Base-by-base conservation (phyloP, 352 stramenopile species). In the Elongisporangium senticosum region DNA sequence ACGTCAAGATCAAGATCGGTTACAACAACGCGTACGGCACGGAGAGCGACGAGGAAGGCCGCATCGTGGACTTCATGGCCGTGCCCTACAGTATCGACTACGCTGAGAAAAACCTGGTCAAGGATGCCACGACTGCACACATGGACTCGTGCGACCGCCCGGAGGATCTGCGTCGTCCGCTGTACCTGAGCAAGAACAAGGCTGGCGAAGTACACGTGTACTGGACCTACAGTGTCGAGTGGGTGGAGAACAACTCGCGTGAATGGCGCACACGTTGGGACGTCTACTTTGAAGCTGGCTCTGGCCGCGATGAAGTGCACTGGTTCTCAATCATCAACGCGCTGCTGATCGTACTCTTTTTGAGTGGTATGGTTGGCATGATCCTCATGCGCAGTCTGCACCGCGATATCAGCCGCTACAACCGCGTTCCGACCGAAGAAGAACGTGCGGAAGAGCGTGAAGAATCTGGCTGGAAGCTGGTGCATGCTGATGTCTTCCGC, bases 301-400 rank as follows among this genome's bases (percentile, higher is more conserved):
- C 78, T 28, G 86, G 91, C 23, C 93, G 93, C 20, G 89, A 96
- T 55, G 93, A 99, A 67, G 96, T 99, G 57, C 98, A 99, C 80
- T 99, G 97, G 97, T 99, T 99, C 78, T 98, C 89, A 43, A 98
- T 99, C 68, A 96, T 99, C 67, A 99, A 99, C 63, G 98, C 94
- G 20, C 91, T 99, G 39, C 90, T 99, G 66, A 99, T 99, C 67
- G 97, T 99, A 43, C 79, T 99, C 14, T 99, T 99, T 75, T 72
- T 99, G 22, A 98, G 94, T 26, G 95, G 94, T 22, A 99, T 99
- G 93, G 97, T 99, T 58, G 96, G 95, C 48, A 98, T 99, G 82
- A 99, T 99, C 72, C 79, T 99, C 59, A 90, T 99, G 59, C 92
- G 97, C 53, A 98, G 96, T 37, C 80, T 99, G 43, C 96, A 98